Percentiles rank a stretch among this genome's conserved stretches.
These are phyloP conservation scores for Leucocoprinus leucothites DNA, from an alignment of 768 basidiomycete species.

Conservation along the genomic window DNA sequence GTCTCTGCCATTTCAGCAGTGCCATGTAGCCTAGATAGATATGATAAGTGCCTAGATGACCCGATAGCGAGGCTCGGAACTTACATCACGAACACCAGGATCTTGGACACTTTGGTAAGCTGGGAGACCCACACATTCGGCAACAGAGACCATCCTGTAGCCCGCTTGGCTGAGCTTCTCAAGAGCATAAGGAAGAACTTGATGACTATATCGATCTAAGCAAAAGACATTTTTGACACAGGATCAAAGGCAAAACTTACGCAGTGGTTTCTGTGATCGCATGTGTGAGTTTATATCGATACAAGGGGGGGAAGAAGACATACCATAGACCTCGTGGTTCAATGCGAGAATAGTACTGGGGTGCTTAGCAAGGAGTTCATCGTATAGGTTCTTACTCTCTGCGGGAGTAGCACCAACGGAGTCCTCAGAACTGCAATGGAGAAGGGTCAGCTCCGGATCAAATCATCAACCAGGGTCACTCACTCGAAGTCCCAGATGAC, in stretches of 20 bases:
- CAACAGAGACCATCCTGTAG: conserved; percentile 38
- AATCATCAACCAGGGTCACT: conserved; percentile 2
- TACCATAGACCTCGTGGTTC: conserved; percentile 41
- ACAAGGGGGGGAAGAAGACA: neutral
- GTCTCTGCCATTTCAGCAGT: conserved; percentile 15
- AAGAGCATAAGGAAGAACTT: conserved; percentile 37
- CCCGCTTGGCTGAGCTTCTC: conserved; percentile 31
- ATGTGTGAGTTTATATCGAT: neutral
- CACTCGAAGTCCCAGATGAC: conserved; percentile 40
- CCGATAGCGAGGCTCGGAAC: conserved; percentile 7
- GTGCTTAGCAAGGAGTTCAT: conserved; percentile 22
- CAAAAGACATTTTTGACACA: neutral
- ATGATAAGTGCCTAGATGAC: conserved; percentile 6
- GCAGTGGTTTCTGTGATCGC: conserved; percentile 30
- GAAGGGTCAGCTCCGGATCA: neutral
- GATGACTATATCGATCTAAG: conserved; percentile 19
- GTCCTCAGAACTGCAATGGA: conserved; percentile 34
- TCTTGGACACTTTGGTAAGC: conserved; percentile 32
- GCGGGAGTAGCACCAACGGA: conserved; percentile 31
- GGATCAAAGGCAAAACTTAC: conserved; percentile 19
- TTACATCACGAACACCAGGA: conserved; percentile 30
- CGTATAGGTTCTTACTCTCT: conserved; percentile 30
- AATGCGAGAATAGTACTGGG: conserved; percentile 36
- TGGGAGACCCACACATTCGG: conserved; percentile 35
- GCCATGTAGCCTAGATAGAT: conserved; percentile 24